Evolutionary conservation across 2,329 filamentous ascomycete genomes (phyloP), one percentile per base, ranked within the genome.

Genomic region (Clonostachys sp.): DNA sequence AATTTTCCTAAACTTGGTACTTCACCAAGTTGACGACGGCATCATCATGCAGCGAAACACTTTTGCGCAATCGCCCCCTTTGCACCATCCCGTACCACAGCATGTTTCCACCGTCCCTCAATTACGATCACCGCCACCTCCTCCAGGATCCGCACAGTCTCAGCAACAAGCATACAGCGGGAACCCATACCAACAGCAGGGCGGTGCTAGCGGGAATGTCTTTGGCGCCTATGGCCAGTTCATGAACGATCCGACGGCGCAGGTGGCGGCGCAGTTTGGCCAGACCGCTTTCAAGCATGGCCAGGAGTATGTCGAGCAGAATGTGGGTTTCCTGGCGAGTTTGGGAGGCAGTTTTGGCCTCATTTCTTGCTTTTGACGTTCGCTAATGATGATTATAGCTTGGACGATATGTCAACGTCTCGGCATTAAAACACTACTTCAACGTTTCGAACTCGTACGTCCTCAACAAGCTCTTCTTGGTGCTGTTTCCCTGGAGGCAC

Each of bases 361-460:
- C 24, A 9, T 6, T 35, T 13, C 14, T 16, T 17, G 13, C 16
- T 7, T 42, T 2, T 18, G 40, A 42, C 40, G 12, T 14, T 14
- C n/a, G 18, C n/a, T 35, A 20, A 34, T 41, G 3, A 16, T 30
- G 24, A 10, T 4, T 39, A n/a, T 47, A 79, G 76, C 70, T 80
- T 54, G 78, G 79, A 55, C 77, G 78, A 67, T 96, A 92, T 71
- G 85, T 99, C 69, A 96, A 91, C 61, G 87, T 97, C 57, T 86
- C 87, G 13, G 89, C 90, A 16, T 79, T 99, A 41, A 99, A 99
- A 70, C 94, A 96, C 72, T 99, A 97, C 78, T 99, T 99, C 75
- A 96, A 97, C 71, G 94, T 99, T 54, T 95, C 91, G 56, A 99
- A 99, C 76, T 88, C 83, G 50, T 99, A 99, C 70, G 94, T 99